Conservation (phyloP, 225 moss, liverwort and hornwort genomes). For the Sphagnum contortum region DNA sequence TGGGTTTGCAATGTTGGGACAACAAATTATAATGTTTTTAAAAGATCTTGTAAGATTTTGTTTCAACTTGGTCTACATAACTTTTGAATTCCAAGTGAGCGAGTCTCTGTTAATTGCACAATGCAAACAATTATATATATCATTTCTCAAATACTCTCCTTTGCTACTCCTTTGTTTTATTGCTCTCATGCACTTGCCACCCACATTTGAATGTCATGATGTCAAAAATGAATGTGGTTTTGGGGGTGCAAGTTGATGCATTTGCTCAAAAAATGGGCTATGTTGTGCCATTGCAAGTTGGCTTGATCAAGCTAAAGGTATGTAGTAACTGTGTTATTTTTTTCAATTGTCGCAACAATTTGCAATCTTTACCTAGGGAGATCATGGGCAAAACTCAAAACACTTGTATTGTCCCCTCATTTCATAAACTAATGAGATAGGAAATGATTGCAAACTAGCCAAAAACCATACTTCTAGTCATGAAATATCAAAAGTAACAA, state of each 20-base stretch:
- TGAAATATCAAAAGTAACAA: too few relatives aligned
- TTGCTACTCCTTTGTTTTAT: background rate
- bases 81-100: conserved; percentile 84
- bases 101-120: too few relatives aligned
- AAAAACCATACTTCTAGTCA: too few relatives aligned
- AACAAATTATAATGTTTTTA: conserved; percentile 60
- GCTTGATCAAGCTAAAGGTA: conserved; percentile 93
- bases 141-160: background rate
- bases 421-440: too few relatives aligned
- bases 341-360: too few relatives aligned
- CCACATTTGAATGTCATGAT: background rate
- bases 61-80: conserved; percentile 90
- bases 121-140: too few relatives aligned
- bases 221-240: background rate
- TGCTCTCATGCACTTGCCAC: background rate
- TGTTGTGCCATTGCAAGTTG: conserved; percentile 58
- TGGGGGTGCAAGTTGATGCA: conserved; percentile 62
- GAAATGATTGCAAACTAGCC: too few relatives aligned
- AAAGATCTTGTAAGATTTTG: conserved; percentile 91
- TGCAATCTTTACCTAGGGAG: background rate
- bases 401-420: too few relatives aligned
- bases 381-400: background rate
- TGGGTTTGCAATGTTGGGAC: conserved; percentile 5
- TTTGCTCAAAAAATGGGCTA: conserved; percentile 74
- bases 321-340: background rate